Evolutionary conservation across 495 filamentous ascomycete genomes (phyloP).

Genomic region (Aspergillus wentii): DNA sequence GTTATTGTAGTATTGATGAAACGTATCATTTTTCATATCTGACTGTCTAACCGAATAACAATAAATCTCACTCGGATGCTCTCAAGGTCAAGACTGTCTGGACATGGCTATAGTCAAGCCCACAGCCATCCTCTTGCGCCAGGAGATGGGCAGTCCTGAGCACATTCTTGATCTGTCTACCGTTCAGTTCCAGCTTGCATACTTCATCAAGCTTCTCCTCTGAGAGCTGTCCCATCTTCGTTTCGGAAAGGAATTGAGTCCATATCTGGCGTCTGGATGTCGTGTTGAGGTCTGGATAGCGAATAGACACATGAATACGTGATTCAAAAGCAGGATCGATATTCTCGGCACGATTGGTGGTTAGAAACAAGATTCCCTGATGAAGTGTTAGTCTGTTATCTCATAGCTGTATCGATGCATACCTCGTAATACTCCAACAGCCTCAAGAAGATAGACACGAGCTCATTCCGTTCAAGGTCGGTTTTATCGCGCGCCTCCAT

Average conservation of each 20-base stretch:
- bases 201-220: slow-evolving; percentile 25
- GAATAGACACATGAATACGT: slow-evolving; percentile 46
- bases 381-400: slow-evolving; percentile 12
- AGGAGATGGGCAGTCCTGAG: slow-evolving; percentile 37
- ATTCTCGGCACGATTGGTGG: slow-evolving; percentile 46
- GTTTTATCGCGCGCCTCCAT: slow-evolving; percentile 30
- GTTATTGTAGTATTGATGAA: too few species aligned
- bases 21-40: too few species aligned
- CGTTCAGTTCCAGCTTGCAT: slow-evolving; percentile 20
- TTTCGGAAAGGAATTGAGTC: slow-evolving; percentile 20
- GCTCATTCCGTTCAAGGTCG: slow-evolving; percentile 34
- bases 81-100: slow-evolving; percentile 10
- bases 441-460: slow-evolving; percentile 48
- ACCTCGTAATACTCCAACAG: slow-evolving; percentile 48
- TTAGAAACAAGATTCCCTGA: slow-evolving; percentile 60
- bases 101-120: slow-evolving; percentile 11
- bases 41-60: too few species aligned
- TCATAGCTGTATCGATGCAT: slow-evolving; percentile 9
- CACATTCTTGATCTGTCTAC: slow-evolving; percentile 47
- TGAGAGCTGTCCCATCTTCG: slow-evolving; percentile 11
- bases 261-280: slow-evolving; percentile 23
- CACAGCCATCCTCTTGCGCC: slow-evolving; percentile 15
- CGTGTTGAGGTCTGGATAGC: slow-evolving; percentile 36
- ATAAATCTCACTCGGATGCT: too few species aligned
- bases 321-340: slow-evolving; percentile 49